A percentile compares a stretch with the other conserved stretches of the same genome.
Conservation (phyloP, 1,139 yeast genomes). For the Suhomyces panamericanus region DNA sequence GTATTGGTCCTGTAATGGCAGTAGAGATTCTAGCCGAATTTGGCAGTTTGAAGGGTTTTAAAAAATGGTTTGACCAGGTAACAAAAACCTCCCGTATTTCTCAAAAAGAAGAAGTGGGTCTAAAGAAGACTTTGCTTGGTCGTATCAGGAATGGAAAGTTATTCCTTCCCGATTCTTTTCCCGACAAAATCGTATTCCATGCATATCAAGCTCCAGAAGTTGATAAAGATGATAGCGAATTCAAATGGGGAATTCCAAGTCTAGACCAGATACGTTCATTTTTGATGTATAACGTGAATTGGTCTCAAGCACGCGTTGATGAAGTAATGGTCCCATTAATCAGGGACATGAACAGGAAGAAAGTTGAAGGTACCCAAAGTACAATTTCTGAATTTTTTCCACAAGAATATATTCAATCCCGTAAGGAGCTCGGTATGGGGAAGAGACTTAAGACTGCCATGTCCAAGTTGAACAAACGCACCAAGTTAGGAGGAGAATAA, state of each 20-base stretch:
- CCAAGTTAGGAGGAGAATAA: neutral
- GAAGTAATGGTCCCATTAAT: slow-evolving; percentile 89
- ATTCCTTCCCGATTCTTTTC: slow-evolving; percentile 64
- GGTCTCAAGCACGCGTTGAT: slow-evolving; percentile 77
- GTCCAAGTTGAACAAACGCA: slow-evolving; percentile 41
- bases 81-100: slow-evolving; percentile 20
- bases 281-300: slow-evolving; percentile 71
- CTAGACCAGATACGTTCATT: slow-evolving; percentile 74
- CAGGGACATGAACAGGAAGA: slow-evolving; percentile 67
- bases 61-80: slow-evolving; percentile 41
- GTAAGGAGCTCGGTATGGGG: slow-evolving; percentile 51
- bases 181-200: slow-evolving; percentile 63
- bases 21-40: slow-evolving; percentile 93
- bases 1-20: slow-evolving; percentile 91
- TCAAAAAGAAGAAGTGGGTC: slow-evolving; percentile 26
- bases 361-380: slow-evolving; percentile 54
- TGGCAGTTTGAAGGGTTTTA: slow-evolving; percentile 39
- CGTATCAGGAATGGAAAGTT: slow-evolving; percentile 61
- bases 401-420: slow-evolving; percentile 43
- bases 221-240: slow-evolving; percentile 72
- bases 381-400: slow-evolving; percentile 64
- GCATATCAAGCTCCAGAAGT: slow-evolving; percentile 84
- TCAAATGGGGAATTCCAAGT: slow-evolving; percentile 91
- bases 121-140: slow-evolving; percentile 52
- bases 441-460: slow-evolving; percentile 64